Percentiles rank a stretch among this genome's conserved stretches.
Evolutionary conservation across 768 basidiomycete genomes (phyloP).

Genomic region (Exidia glandulosa): DNA sequence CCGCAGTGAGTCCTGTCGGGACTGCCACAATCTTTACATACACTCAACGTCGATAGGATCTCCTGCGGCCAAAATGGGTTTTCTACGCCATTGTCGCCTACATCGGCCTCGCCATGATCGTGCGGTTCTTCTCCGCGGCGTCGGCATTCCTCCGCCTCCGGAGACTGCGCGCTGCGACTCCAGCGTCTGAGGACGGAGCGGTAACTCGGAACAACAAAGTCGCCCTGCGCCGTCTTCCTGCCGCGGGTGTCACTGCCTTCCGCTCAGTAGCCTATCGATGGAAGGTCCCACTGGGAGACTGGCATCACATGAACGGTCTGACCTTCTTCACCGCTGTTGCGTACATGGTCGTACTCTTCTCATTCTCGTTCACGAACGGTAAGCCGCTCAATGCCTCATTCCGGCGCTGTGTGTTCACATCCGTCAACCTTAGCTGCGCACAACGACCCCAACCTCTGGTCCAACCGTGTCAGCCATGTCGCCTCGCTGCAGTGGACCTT

Average conservation of each 20-base stretch:
- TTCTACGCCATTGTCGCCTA: neutral
- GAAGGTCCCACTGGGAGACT: neutral
- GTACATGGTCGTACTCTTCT: neutral
- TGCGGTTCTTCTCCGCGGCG: neutral
- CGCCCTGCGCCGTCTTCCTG: constrained; percentile 20
- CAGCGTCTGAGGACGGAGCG: neutral
- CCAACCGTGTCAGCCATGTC: neutral
- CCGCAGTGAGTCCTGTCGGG: neutral
- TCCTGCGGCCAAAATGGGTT: neutral
- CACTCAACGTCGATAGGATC: neutral
- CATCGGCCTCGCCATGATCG: neutral
- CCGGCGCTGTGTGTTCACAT: neutral
- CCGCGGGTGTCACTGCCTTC: constrained; percentile 32
- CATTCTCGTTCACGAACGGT: neutral
- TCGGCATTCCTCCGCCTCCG: neutral
- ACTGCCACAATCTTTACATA: neutral
- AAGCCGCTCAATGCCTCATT: neutral
- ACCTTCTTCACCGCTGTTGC: neutral
- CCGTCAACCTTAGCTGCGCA: neutral
- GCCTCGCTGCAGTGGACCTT: neutral
- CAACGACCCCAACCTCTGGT: neutral
- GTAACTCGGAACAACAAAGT: neutral
- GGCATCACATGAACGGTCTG: neutral
- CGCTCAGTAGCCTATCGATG: constrained; percentile 29
- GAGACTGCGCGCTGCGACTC: neutral